Conservation (phyloP, 768 basidiomycete genomes). For the Podaxis sp. region DNA sequence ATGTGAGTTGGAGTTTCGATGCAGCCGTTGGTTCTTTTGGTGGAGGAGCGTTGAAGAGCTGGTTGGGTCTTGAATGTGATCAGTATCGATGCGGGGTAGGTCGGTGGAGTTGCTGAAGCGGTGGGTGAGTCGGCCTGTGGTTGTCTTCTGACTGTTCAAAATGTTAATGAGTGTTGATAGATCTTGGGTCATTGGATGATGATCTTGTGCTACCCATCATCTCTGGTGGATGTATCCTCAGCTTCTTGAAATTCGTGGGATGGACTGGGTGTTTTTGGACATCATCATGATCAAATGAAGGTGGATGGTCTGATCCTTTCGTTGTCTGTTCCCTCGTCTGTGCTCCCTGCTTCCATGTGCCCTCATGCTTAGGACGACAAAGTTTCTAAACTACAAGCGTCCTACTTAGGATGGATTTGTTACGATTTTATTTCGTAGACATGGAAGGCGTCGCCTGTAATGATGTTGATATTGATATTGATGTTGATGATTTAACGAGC, state of each 20-base stretch:
- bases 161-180: slow-evolving; percentile 31
- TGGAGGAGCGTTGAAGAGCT: too few species aligned
- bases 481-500: background rate
- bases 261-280: slow-evolving; percentile 16
- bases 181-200: slow-evolving; percentile 82
- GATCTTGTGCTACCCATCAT: slow-evolving; percentile 82
- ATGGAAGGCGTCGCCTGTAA: background rate
- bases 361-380: background rate
- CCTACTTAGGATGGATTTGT: background rate
- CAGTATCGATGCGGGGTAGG: too few species aligned
- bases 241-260: background rate
- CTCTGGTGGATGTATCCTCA: slow-evolving; percentile 3
- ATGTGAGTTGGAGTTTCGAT: too few species aligned
- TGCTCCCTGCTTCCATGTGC: too few species aligned
- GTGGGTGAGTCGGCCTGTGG: too few species aligned
- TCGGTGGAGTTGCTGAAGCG: too few species aligned
- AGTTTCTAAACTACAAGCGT: background rate
- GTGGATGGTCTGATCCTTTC: background rate
- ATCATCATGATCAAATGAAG: background rate
- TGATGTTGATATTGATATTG: background rate
- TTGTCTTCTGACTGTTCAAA: background rate
- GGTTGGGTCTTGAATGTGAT: too few species aligned
- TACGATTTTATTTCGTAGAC: background rate
- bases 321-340: background rate
- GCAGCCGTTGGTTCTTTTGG: too few species aligned